Base-by-base conservation (phyloP, 768 basidiomycete species). In the Pisolithus tinctorius region DNA sequence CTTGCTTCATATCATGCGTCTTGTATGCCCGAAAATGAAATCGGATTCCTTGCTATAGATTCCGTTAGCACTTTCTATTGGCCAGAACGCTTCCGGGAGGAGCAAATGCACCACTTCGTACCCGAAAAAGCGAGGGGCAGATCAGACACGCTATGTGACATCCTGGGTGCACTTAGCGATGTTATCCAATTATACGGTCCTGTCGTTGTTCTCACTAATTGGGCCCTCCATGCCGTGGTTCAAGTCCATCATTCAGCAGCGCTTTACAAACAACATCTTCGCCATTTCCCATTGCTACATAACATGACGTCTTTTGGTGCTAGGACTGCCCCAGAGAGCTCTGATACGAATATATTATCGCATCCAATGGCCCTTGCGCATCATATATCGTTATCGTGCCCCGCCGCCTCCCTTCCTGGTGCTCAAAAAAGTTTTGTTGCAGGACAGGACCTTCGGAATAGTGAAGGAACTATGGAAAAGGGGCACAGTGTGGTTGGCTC, bases 21-120 rank as follows among this genome's bases (percentile, higher is more conserved):
- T 16, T 66, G 71, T 48, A 73, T 83, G 52, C 71, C 76, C 30
- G 65, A 78, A 40, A 65, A 71, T 30, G 82, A 82, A 53, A 74
- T 92, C 10, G 83, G 81, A 6, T 58, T 89, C 49, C 66, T 93
- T 36, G 80, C 79, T 9, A 71, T 93, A 43, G 90, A 93, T 66
- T 89, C 88, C 13, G 65, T 89, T 52, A 84, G 83, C 62, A 64
- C 86, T 0, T 88, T 84, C 60, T 80, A 88, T 66, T 93, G 91
- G 90, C 55, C 75, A 3, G 89, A 93, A 63, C 80, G 84, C 39
- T 83, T 82, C 61, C 70, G 72, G 37, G 67, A 69, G 29, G 88
- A 90, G 64, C 80, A 81, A 56, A 54, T 72, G 48, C 75, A 69
- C 36, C 55, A 58, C 16, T 51, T 56, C 37, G 50, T 51, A 34